phyloP scores from a whole-genome alignment of 306 rosid genomes.

The Lathyrus sativus region DNA sequence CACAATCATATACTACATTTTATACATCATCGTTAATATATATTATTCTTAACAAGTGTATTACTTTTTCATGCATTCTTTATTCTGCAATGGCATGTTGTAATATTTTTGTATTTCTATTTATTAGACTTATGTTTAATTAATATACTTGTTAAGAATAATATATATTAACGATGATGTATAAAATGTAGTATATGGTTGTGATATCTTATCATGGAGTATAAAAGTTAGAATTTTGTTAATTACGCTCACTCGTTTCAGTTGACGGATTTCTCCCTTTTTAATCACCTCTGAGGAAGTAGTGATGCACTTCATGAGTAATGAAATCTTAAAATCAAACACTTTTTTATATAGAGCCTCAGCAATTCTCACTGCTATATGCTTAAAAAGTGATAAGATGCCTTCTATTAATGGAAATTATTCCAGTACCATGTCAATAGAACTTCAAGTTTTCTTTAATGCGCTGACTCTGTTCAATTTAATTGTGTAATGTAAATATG shows the following conservation, averaged over 20 bases:
- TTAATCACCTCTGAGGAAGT: background rate
- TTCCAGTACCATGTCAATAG: background rate
- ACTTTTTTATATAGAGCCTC: background rate
- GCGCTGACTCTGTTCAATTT: background rate
- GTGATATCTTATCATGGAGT: too few species aligned
- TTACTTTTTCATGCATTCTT: background rate
- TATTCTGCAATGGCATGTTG: conserved; percentile 9
- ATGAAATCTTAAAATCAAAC: background rate
- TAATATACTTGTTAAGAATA: too few species aligned
- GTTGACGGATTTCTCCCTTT: background rate
- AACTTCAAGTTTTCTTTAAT: background rate
- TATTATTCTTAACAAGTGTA: background rate
- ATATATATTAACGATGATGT: too few species aligned
- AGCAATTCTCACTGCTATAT: background rate
- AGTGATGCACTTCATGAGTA: background rate
- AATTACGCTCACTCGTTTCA: conserved; percentile 13
- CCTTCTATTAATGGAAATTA: background rate
- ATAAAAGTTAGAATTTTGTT: background rate
- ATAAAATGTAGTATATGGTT: too few species aligned
- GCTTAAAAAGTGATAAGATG: background rate
- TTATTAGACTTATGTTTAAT: too few species aligned
- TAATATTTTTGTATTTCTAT: background rate
- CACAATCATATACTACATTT: conserved; percentile 28
- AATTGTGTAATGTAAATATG: background rate
- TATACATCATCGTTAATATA: background rate